Conservation (phyloP, 208 protist genomes). For the Leishmania turanica region DNA sequence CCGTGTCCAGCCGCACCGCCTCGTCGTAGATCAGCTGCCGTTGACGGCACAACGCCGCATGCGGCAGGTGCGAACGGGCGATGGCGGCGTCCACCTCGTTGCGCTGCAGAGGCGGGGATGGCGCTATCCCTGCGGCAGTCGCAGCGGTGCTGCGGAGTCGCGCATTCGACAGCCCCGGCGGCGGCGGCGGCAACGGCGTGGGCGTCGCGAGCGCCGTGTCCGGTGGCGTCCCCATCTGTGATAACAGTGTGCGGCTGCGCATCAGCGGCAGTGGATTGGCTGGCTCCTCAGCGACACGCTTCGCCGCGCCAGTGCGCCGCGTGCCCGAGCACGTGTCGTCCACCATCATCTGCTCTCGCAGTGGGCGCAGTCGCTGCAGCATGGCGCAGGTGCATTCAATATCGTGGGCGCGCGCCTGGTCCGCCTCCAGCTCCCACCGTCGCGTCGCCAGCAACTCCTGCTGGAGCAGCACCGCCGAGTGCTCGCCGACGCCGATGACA, state of each 20-base stretch:
- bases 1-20: conserved; percentile 35
- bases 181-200: not conserved
- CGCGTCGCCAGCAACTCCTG: conserved; percentile 37
- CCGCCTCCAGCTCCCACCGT: conserved; percentile 38
- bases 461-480: conserved; percentile 36
- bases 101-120: not conserved
- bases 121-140: not conserved
- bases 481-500: conserved; percentile 52
- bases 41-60: conserved; percentile 39
- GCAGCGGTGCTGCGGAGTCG: not conserved
- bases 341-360: conserved; percentile 39
- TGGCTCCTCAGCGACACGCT: not conserved
- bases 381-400: conserved; percentile 46
- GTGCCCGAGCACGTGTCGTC: conserved; percentile 24
- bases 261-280: not conserved
- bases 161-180: not conserved
- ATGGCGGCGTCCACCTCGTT: not conserved
- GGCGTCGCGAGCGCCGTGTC: not conserved
- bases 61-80: conserved; percentile 20
- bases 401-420: conserved; percentile 39
- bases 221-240: not conserved
- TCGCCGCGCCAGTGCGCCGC: not conserved
- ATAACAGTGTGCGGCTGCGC: too few relatives aligned
- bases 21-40: conserved; percentile 42
- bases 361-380: conserved; percentile 36